These are phyloP conservation scores for Pestalotiopsis sp. DNA, from an alignment of 2,329 filamentous ascomycete genomes.

Conservation along the genomic window DNA sequence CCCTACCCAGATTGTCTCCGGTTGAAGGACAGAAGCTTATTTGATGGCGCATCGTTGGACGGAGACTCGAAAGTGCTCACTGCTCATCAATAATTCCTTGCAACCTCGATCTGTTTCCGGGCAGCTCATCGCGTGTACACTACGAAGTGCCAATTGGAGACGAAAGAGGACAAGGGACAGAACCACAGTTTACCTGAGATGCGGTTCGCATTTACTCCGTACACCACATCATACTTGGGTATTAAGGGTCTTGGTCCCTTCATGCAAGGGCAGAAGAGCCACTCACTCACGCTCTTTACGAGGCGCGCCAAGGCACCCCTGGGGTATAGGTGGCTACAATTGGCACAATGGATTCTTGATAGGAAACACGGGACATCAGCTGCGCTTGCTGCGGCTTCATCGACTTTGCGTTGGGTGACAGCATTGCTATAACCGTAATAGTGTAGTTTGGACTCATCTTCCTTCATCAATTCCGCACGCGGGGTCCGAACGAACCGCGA, in stretches of 20 bases:
- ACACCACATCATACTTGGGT: background rate
- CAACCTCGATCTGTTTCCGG: background rate
- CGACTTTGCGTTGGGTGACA: no score
- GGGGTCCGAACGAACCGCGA: background rate
- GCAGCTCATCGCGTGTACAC: background rate
- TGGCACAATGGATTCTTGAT: background rate
- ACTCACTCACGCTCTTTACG: background rate
- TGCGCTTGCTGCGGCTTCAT: background rate
- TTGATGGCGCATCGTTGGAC: background rate
- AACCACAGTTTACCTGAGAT: background rate
- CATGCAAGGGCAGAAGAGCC: background rate
- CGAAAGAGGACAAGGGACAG: background rate
- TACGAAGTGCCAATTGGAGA: background rate
- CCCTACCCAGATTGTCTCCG: background rate
- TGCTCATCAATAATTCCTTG: background rate
- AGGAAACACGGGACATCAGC: background rate
- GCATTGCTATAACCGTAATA: background rate
- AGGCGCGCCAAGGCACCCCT: background rate
- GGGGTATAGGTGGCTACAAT: background rate
- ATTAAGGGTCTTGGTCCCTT: background rate
- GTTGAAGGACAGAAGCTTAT: background rate
- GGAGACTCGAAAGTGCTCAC: background rate
- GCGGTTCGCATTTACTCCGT: background rate
- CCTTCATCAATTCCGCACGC: background rate
- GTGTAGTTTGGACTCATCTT: background rate